Evolutionary conservation across 148 eudicot species (phyloP), one percentile per base, ranked within the genome.

Genomic region (Chenopodium album): DNA sequence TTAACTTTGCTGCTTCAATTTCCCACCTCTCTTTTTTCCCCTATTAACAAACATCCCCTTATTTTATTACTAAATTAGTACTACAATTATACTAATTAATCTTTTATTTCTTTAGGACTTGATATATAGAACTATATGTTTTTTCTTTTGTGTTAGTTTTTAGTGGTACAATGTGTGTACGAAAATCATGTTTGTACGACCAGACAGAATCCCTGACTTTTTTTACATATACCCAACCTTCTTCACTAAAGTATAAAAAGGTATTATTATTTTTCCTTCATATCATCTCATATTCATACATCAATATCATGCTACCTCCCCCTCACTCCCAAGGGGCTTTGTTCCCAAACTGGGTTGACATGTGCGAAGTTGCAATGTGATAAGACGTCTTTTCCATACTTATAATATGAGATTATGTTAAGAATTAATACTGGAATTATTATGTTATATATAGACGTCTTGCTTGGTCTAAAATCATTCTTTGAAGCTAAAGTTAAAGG

Each of bases 1-100:
- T 37, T 73, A 32, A 32, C 50, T 80, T 79, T 75, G 37, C 56
- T 76, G 46, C 85, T 79, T 69, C 82, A 46, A 79, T 84, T 84
- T 84, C 83, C 83, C 76, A 80, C 80, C 83, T 80, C 68, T 80
- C 80, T 65, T 76, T 84, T 62, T 83, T 11, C 75, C 4, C 84
- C 28, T 46, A 76, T 76, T 68, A 28, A 29, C 84, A 82, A 82
- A 82, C 84, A 76, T 17, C 7, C 59, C 80, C 68, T 68, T 56
- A 82, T 44, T 23, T 9, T 63, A 71, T 9, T 28, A 50, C 16
- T 32, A 6, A 34, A 34, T 12, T 66, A 66, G 17, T 68, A 68
- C 37, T 68, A 68, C 31, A 34, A 34, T 3, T 34, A 3, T 34
- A 34, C 37, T 41, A 41, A 41, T 41, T 41, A 41, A 41, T 5